Evolutionary conservation across 352 stramenopile species (phyloP).

Genomic region (Thraustochytrium striatum): DNA sequence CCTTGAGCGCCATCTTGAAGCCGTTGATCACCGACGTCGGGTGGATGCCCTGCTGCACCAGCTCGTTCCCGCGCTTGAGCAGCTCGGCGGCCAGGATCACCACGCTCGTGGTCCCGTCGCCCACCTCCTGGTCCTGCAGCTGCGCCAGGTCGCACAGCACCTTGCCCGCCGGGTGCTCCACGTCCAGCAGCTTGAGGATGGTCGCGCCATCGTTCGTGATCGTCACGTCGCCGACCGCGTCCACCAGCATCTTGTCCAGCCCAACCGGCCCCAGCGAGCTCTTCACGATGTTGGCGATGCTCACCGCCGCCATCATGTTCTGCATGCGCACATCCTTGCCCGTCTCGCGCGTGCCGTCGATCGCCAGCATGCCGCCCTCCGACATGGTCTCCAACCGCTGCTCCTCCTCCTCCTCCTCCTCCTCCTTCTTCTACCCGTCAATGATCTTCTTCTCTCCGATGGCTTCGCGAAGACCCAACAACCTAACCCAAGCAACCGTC

Average conservation of each 20-base stretch:
- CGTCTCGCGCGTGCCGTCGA: slow-evolving; percentile 70
- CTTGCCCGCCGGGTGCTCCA: slow-evolving; percentile 97
- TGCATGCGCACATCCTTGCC: slow-evolving; percentile 86
- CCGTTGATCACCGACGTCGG: slow-evolving; percentile 97
- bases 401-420: neutral
- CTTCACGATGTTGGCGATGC: slow-evolving; percentile 99
- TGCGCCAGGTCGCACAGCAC: slow-evolving; percentile 95
- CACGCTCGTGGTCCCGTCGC: slow-evolving; percentile 97
- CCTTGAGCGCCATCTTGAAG: slow-evolving; percentile 97
- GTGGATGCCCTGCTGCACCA: slow-evolving; percentile 81
- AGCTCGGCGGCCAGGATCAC: slow-evolving; percentile 98
- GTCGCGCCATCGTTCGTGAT: slow-evolving; percentile 99
- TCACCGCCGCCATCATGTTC: slow-evolving; percentile 94
- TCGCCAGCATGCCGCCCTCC: slow-evolving; percentile 46
- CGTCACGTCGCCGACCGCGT: slow-evolving; percentile 92
- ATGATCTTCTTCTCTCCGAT: too few relatives aligned
- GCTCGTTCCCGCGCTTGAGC: slow-evolving; percentile 61
- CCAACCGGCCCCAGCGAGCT: slow-evolving; percentile 94
- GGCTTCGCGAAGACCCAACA: too few relatives aligned
- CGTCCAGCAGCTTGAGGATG: slow-evolving; percentile 97
- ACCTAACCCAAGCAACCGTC: too few relatives aligned
- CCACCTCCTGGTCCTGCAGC: slow-evolving; percentile 98
- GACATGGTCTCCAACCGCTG: slow-evolving; percentile 16
- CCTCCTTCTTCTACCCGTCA: slow-evolving; percentile 3
- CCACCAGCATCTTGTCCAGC: slow-evolving; percentile 99